These are phyloP conservation scores for Schwanniomyces pseudopolymorphus DNA, from an alignment of 805 yeast genomes.

Conservation along the genomic window DNA sequence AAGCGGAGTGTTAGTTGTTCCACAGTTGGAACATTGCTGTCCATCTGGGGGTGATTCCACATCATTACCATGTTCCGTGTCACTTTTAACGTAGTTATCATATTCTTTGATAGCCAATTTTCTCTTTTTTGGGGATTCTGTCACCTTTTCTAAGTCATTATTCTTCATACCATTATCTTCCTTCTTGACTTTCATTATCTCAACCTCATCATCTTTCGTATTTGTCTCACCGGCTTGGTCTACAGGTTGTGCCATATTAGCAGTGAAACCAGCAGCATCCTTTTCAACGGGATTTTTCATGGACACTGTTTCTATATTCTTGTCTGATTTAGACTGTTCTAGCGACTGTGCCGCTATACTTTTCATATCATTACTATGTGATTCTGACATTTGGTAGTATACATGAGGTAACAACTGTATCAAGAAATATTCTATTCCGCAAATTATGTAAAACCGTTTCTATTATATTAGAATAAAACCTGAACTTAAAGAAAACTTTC, in stretches of 20 bases:
- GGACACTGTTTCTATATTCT: neutral
- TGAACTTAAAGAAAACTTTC: neutral
- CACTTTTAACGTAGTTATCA: neutral
- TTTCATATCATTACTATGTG: neutral
- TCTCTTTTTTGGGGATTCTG: neutral
- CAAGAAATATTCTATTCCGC: neutral
- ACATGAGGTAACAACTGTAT: neutral
- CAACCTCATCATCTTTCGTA: neutral
- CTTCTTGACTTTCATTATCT: neutral
- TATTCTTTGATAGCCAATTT: neutral
- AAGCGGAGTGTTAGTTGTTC: constrained; percentile 55
- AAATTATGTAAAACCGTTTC: too few relatives aligned
- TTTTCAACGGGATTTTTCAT: neutral
- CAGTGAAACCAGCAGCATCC: too few relatives aligned
- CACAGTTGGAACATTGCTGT: constrained; percentile 55
- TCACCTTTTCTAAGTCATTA: neutral
- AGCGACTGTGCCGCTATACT: neutral
- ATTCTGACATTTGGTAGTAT: neutral
- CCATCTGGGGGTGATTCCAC: constrained; percentile 20
- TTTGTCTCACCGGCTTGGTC: too few relatives aligned
- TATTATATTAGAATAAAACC: too few relatives aligned
- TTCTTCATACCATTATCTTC: neutral
- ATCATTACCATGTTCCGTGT: neutral
- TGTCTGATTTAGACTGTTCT: neutral
- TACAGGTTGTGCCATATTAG: too few relatives aligned